Conservation (phyloP, 2,329 filamentous ascomycete species). For the Dactylella cylindrospora region DNA sequence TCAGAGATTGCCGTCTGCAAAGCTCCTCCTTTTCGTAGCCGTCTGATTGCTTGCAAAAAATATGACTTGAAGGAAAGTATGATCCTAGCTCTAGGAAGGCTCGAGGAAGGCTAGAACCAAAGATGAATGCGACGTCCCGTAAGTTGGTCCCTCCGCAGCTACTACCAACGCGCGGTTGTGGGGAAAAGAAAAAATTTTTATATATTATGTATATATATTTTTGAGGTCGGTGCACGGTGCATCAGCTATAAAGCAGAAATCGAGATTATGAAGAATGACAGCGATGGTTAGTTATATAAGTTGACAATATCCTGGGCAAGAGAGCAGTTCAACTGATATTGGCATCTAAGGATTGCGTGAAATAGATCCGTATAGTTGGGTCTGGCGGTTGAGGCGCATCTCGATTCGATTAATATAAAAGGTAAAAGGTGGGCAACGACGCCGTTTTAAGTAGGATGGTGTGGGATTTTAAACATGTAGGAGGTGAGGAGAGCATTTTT, state of each 20-base stretch:
- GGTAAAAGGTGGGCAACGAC: conserved; percentile 42
- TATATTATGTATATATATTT: no score
- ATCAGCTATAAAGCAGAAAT: conserved; percentile 30
- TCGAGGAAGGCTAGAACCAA: no score
- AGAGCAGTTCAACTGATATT: conserved; percentile 7
- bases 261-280: conserved; percentile 13
- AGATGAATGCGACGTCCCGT: no score
- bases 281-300: conserved; percentile 16
- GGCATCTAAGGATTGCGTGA: conserved; percentile 16
- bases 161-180: no score
- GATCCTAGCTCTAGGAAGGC: no score
- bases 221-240: no score
- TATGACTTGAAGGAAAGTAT: no score
- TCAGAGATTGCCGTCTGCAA: conserved; percentile 10
- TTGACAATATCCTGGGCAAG: conserved; percentile 2
- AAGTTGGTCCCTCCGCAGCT: no score
- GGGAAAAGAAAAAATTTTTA: no score
- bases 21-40: conserved; percentile 2
- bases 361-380: conserved; percentile 41
- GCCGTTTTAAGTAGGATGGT: conserved; percentile 45
- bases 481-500: conserved; percentile 43
- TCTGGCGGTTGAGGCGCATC: conserved; percentile 43
- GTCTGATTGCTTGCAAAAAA: no score
- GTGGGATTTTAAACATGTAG: conserved; percentile 45
- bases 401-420: conserved; percentile 45